Conservation (phyloP, 805 yeast species). For the Zygotorulaspora danielsina region DNA sequence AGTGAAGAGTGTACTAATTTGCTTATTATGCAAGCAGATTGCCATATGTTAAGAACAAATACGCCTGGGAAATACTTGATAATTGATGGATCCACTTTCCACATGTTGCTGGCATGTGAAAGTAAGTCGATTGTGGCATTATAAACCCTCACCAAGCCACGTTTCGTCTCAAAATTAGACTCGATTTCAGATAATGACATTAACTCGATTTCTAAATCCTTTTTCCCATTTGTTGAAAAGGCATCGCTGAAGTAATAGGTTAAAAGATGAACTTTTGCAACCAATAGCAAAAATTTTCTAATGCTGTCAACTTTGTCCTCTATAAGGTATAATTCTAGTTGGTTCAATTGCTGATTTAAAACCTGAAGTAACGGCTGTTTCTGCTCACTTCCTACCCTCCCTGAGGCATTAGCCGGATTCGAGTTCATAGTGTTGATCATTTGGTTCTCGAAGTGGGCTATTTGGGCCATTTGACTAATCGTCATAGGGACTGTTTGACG, state of each 20-base stretch:
- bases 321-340: conserved; percentile 53
- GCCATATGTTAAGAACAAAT: conserved; percentile 82
- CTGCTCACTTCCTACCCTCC: conserved; percentile 63
- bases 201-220: conserved; percentile 7
- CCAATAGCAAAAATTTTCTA: conserved; percentile 61
- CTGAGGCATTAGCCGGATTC: conserved; percentile 61
- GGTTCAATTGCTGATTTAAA: conserved; percentile 67
- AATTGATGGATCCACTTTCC: conserved; percentile 54
- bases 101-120: conserved; percentile 60
- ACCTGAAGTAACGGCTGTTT: conserved; percentile 70
- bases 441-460: conserved; percentile 83
- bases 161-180: conserved; percentile 53
- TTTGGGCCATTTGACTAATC: conserved; percentile 73
- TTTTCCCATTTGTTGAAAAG: conserved; percentile 7
- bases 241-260: conserved; percentile 75
- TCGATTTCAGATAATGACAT: conserved; percentile 21
- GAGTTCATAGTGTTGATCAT: conserved; percentile 72
- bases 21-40: conserved; percentile 80
- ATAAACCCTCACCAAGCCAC: conserved; percentile 72
- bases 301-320: conserved; percentile 57
- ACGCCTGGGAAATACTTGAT: conserved; percentile 80
- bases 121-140: conserved; percentile 73
- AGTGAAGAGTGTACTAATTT: conserved; percentile 74
- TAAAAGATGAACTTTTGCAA: conserved; percentile 75
- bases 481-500: conserved; percentile 46